Base-by-base conservation (phyloP, 441 rosid species). In the Pelargonium australe region DNA sequence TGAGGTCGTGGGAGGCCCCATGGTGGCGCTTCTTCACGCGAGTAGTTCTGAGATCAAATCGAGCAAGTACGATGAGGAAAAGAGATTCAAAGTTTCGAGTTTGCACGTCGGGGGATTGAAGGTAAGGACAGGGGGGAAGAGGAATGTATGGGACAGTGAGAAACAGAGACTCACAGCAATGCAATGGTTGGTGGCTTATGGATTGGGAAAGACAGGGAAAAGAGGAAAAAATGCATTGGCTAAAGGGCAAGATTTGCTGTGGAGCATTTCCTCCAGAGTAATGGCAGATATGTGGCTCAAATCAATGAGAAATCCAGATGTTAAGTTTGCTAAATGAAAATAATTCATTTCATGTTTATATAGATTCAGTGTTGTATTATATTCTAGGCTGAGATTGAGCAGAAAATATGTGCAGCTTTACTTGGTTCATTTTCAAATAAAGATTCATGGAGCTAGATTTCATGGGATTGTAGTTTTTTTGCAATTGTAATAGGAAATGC, bases 241-340 rank as follows among this genome's bases (percentile, higher is more conserved):
- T 65, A 86, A 77, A 78, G 80, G 83, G 14, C 84, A 73, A 31
- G 91, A 85, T 14, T 14, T 81, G 19, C 70, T 91, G 67, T 89
- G 97, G 99, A 91, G 99, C 89, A 79, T 86, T 70, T 89, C 97
- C 25, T 86, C 96, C 3, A 80, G 97, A 69, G 87, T 88, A 69
- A 86, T 88, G 96, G 97, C 97, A 5, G 96, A 86, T 61, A 91
- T 87, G 99, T 89, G 96, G 99, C 94, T 94, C 63, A 89, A 83
- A 81, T 75, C 93, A n/a, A 86, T 88, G 80, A 85, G 97, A 80
- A 89, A 94, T 72, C 97, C 97, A 6, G 92, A 91, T 69, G 84
- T 91, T 7, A 89, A 82, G 76, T 72, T 86, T 63, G 63, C 80
- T 16, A 75, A 75, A 75, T 84, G 73, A 72, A 61, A 58, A 28